phyloP scores from a whole-genome alignment of 1,284 basidiomycete species.

The Volvariella surrecta region DNA sequence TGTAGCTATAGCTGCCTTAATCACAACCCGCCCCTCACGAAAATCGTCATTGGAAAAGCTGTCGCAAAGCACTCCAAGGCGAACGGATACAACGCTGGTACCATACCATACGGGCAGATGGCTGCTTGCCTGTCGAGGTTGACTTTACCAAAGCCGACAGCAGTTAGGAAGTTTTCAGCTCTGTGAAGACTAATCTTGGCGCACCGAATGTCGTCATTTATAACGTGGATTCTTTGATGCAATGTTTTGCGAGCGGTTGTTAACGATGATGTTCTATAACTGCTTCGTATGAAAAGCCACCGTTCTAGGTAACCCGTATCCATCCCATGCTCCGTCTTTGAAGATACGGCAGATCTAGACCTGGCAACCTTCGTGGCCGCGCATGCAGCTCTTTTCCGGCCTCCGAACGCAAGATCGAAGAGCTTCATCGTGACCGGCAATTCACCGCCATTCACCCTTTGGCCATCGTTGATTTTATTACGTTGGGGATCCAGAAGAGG shows the following conservation, averaged over 20 bases:
- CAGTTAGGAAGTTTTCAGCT: background rate
- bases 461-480: constrained; percentile 8
- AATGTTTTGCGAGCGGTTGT: too few species aligned
- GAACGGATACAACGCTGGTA: constrained; percentile 14
- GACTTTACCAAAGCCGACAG: background rate
- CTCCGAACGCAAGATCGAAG: constrained; percentile 18
- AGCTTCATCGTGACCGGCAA: constrained; percentile 23
- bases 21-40: constrained; percentile 15
- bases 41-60: constrained; percentile 10
- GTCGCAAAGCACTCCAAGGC: constrained; percentile 11
- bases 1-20: constrained; percentile 14
- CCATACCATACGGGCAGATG: constrained; percentile 9
- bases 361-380: constrained; percentile 16
- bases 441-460: constrained; percentile 16
- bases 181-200: background rate
- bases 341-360: constrained; percentile 9
- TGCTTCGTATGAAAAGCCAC: background rate
- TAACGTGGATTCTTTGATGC: too few species aligned
- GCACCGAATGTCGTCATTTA: background rate
- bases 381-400: constrained; percentile 17
- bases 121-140: constrained; percentile 14
- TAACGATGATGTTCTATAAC: too few species aligned
- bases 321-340: constrained; percentile 13
- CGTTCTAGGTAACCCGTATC: constrained; percentile 15
- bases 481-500: constrained; percentile 17